Percentiles rank a stretch among this genome's conserved stretches.
Evolutionary conservation across 495 filamentous ascomycete species (phyloP).

Genomic region (Penicillium coffeae): DNA sequence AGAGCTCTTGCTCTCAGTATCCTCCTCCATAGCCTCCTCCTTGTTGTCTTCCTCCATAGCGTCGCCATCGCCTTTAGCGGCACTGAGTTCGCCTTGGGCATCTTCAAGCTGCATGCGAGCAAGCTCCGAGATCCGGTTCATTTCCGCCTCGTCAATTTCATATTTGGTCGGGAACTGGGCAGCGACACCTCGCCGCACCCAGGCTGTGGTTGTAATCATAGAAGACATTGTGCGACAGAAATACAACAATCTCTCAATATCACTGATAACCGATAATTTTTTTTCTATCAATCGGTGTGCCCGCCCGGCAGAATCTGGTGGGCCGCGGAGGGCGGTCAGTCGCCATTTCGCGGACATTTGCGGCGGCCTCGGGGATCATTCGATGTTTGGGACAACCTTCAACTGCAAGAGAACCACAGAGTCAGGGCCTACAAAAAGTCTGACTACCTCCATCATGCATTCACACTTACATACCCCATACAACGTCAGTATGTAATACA

Average conservation of each 20-base stretch:
- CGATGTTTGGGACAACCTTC: background rate
- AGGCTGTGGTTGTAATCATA: slow-evolving; percentile 92
- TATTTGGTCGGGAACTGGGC: slow-evolving; percentile 88
- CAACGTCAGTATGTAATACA: slow-evolving; percentile 63
- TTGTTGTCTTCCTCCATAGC: slow-evolving; percentile 18
- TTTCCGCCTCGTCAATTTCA: slow-evolving; percentile 89
- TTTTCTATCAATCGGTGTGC: slow-evolving; percentile 26
- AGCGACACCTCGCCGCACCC: slow-evolving; percentile 92
- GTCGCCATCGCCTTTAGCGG: slow-evolving; percentile 25
- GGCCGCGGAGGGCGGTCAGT: background rate
- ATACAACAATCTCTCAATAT: slow-evolving; percentile 14
- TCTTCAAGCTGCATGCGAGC: slow-evolving; percentile 91
- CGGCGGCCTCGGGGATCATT: background rate
- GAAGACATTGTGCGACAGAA: slow-evolving; percentile 50
- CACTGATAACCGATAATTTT: slow-evolving; percentile 31
- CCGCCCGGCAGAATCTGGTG: slow-evolving; percentile 33
- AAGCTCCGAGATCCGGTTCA: slow-evolving; percentile 81
- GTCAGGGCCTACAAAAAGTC: background rate
- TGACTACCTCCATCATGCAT: slow-evolving; percentile 63
- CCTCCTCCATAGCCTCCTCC: slow-evolving; percentile 15
- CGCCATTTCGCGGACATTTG: background rate
- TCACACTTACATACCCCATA: slow-evolving; percentile 91
- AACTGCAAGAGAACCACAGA: background rate
- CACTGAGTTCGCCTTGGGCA: slow-evolving; percentile 77
- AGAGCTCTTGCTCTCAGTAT: slow-evolving; percentile 19